A percentile compares a stretch with the other conserved stretches of the same genome.
Conservation (phyloP, 495 filamentous ascomycete genomes). For the Aspergillus sclerotiicarbonarius region DNA sequence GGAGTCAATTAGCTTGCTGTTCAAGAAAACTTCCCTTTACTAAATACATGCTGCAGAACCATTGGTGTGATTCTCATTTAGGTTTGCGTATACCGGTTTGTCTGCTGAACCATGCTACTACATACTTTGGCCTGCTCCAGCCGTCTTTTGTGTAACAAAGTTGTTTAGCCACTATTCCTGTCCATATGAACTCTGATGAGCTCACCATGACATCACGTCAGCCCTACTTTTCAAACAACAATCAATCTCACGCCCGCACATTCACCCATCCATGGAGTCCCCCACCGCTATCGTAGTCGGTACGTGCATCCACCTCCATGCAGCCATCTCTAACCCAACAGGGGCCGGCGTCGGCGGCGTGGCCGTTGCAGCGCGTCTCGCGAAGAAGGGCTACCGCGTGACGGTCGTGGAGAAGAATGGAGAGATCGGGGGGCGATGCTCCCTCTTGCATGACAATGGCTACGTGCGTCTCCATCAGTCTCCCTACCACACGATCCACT, state of each 20-base stretch:
- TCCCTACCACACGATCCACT: not conserved
- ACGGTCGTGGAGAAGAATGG: conserved; percentile 7
- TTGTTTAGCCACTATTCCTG: too few species aligned
- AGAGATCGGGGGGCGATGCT: conserved; percentile 1
- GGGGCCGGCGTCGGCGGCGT: not conserved
- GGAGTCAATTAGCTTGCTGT: too few species aligned
- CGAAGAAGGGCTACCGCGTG: not conserved
- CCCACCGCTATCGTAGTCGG: not conserved
- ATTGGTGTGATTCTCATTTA: too few species aligned
- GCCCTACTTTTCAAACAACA: not conserved
- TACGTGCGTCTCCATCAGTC: not conserved
- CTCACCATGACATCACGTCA: not conserved
- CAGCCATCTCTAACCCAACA: not conserved
- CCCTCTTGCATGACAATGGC: not conserved
- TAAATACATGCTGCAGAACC: too few species aligned
- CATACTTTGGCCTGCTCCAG: too few species aligned
- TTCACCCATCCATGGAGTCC: not conserved
- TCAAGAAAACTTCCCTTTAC: too few species aligned
- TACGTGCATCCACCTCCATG: not conserved
- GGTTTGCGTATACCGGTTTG: too few species aligned
- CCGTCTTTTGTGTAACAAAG: too few species aligned
- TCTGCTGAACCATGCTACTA: too few species aligned
- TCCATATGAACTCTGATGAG: too few species aligned
- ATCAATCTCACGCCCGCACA: too few species aligned
- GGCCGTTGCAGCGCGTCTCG: not conserved